These are phyloP conservation scores for Dactylellina drechsleri DNA, from an alignment of 2,329 filamentous ascomycete species.

Conservation along the genomic window DNA sequence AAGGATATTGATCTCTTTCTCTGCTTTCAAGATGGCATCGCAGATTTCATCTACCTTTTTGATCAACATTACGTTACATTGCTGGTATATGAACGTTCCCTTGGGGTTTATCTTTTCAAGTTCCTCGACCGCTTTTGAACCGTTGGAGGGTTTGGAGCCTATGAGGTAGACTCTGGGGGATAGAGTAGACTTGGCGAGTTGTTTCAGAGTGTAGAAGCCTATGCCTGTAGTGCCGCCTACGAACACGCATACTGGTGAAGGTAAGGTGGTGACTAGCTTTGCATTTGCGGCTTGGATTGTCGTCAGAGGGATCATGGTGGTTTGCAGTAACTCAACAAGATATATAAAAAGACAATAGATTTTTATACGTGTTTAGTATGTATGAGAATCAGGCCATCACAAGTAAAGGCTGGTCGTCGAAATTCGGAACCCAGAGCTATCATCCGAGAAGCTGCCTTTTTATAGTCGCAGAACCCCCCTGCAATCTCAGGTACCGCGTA, in stretches of 20 bases:
- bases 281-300: slow-evolving; percentile 61
- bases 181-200: slow-evolving; percentile 61
- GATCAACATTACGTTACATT: slow-evolving; percentile 65
- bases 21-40: slow-evolving; percentile 65
- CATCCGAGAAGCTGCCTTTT: slow-evolving; percentile 5
- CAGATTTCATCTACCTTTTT: slow-evolving; percentile 66
- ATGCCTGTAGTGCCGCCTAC: slow-evolving; percentile 67
- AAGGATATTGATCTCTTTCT: slow-evolving; percentile 68
- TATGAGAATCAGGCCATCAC: neutral
- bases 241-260: slow-evolving; percentile 63
- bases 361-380: no score
- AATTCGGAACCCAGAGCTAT: slow-evolving; percentile 15
- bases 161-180: slow-evolving; percentile 64
- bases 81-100: slow-evolving; percentile 64
- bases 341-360: no score
- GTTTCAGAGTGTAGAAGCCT: slow-evolving; percentile 65
- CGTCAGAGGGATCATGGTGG: slow-evolving; percentile 60
- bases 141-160: slow-evolving; percentile 62
- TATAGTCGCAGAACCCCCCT: slow-evolving; percentile 12
- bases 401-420: slow-evolving; percentile 2
- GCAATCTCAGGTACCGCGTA: no score
- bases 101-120: slow-evolving; percentile 64
- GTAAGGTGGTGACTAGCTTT: slow-evolving; percentile 62
- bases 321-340: neutral
- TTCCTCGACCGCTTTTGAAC: slow-evolving; percentile 63